These are phyloP conservation scores for Trifolium pratense DNA, from an alignment of 306 rosid genomes.

Conservation along the genomic window DNA sequence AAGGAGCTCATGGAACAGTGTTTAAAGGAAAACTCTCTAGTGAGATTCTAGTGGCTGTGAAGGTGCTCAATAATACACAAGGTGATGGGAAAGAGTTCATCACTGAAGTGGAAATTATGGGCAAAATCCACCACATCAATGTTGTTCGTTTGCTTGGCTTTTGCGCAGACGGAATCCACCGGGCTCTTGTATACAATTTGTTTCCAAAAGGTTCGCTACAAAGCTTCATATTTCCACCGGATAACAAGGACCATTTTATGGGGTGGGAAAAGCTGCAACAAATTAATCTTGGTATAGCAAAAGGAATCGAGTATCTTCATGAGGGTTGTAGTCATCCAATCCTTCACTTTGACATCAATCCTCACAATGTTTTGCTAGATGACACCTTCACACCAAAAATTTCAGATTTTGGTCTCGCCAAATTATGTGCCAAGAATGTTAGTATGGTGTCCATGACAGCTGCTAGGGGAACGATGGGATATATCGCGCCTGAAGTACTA, in stretches of 20 bases:
- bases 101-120: constrained; percentile 23
- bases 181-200: constrained; percentile 2
- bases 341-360: background rate
- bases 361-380: background rate
- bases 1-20: constrained; percentile 12
- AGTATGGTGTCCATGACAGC: background rate
- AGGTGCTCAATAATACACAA: background rate
- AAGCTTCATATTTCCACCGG: background rate
- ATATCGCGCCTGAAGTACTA: background rate
- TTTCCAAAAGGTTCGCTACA: constrained; percentile 8
- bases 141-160: constrained; percentile 6
- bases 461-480: background rate
- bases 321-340: background rate
- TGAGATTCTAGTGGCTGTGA: background rate
- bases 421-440: background rate
- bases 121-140: constrained; percentile 14
- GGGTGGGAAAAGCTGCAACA: constrained; percentile 11
- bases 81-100: constrained; percentile 22
- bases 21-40: background rate
- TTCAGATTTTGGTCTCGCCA: background rate
- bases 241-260: background rate
- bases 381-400: background rate
- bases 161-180: background rate
- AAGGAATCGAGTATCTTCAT: constrained; percentile 16
- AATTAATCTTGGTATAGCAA: background rate